These are phyloP conservation scores for Eutrema yunnanense DNA, from an alignment of 345 rosid genomes.

Conservation along the genomic window DNA sequence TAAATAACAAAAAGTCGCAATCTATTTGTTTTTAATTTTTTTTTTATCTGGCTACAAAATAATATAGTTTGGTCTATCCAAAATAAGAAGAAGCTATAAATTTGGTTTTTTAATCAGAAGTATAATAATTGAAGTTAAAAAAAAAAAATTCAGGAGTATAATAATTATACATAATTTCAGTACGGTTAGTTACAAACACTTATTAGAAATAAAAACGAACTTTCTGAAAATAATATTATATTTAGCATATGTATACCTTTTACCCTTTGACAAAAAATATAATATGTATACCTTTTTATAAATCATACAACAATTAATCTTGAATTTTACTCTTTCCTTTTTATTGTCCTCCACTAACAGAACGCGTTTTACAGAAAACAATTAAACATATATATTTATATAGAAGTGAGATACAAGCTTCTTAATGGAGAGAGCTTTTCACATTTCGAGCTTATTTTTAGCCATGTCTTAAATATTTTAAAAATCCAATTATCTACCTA, in stretches of 20 bases:
- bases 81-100: too few species aligned
- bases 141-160: background rate
- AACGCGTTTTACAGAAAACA: constrained; percentile 8
- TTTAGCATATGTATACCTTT: background rate
- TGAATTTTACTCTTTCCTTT: constrained; percentile 18
- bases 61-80: too few species aligned
- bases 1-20: too few species aligned
- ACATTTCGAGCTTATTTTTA: background rate
- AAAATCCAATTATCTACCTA: background rate
- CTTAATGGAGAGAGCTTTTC: background rate
- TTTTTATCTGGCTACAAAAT: too few species aligned
- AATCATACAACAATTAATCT: constrained; percentile 22
- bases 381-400: background rate
- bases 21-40: too few species aligned
- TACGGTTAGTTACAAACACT: background rate
- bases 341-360: constrained; percentile 20
- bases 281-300: background rate
- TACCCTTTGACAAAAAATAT: too few species aligned
- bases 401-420: constrained; percentile 15
- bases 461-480: background rate
- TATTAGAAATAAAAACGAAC: background rate
- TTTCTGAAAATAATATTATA: background rate
- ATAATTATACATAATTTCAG: background rate
- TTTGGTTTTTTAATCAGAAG: background rate
- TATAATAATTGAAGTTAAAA: background rate